phyloP scores from a whole-genome alignment of 2,329 filamentous ascomycete species.

The Pseudogymnoascus verrucosus region DNA sequence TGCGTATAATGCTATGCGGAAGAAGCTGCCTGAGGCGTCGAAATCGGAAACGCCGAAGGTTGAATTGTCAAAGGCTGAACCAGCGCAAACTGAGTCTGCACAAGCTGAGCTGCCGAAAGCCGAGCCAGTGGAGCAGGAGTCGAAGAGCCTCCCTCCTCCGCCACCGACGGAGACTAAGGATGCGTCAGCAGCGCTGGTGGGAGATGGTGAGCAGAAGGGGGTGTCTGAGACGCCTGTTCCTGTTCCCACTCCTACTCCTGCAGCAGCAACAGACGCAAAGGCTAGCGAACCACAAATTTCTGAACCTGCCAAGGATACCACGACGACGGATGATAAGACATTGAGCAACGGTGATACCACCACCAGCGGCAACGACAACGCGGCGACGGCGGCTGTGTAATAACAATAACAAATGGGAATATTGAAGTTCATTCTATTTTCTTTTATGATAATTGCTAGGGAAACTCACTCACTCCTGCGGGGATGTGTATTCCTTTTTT shows the following conservation, averaged over 20 bases:
- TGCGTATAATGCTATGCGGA: conserved; percentile 51
- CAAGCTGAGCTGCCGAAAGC: neutral
- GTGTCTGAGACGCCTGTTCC: neutral
- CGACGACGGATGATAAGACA: neutral
- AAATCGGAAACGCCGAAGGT: neutral
- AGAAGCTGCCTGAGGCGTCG: conserved; percentile 24
- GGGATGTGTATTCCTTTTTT: neutral
- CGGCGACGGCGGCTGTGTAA: neutral
- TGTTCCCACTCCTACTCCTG: neutral
- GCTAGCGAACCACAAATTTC: neutral
- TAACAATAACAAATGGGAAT: conserved; percentile 1
- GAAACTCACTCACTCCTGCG: neutral
- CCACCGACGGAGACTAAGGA: neutral
- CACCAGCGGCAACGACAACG: neutral
- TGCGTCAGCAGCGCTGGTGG: neutral
- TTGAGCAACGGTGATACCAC: neutral
- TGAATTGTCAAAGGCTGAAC: neutral
- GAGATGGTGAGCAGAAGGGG: neutral
- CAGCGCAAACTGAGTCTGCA: neutral
- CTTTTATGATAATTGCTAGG: neutral
- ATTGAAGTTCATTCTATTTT: neutral
- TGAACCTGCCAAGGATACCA: neutral
- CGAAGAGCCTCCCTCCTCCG: neutral
- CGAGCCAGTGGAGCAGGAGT: neutral
- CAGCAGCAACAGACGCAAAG: neutral